phyloP scores from a whole-genome alignment of 495 filamentous ascomycete genomes.

The Xylaria curta region DNA sequence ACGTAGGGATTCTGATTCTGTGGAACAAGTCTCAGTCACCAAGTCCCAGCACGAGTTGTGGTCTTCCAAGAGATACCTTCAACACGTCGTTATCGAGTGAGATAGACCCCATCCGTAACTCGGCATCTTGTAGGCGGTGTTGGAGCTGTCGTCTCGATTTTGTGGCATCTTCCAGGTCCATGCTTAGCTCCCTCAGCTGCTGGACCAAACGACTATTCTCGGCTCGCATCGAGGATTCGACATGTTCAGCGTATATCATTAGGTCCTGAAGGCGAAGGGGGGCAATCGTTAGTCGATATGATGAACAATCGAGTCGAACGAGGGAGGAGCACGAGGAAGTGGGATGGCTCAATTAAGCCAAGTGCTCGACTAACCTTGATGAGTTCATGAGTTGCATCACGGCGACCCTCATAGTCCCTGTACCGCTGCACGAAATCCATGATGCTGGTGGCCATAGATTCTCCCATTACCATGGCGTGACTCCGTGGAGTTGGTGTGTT shows the following conservation, averaged over 20 bases:
- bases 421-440: conserved; percentile 53
- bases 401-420: conserved; percentile 41
- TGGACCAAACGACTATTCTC: conserved; percentile 46
- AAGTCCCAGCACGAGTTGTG: conserved; percentile 18
- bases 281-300: conserved; percentile 20
- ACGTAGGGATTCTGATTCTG: conserved; percentile 80
- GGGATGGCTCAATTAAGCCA: background rate
- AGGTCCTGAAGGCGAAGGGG: conserved; percentile 47
- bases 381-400: conserved; percentile 45
- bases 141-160: conserved; percentile 52
- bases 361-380: conserved; percentile 40
- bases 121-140: conserved; percentile 45
- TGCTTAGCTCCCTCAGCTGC: conserved; percentile 44
- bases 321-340: conserved; percentile 9
- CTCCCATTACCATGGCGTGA: conserved; percentile 13
- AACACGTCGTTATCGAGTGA: conserved; percentile 43
- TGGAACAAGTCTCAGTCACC: conserved; percentile 33
- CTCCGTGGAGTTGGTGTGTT: background rate
- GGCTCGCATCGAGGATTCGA: conserved; percentile 43
- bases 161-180: conserved; percentile 51
- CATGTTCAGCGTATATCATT: conserved; percentile 44
- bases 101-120: conserved; percentile 34
- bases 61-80: conserved; percentile 42
- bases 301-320: background rate
- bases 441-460: conserved; percentile 26